These are phyloP conservation scores for Boletus insuetus DNA, from an alignment of 768 basidiomycete species.

Conservation along the genomic window DNA sequence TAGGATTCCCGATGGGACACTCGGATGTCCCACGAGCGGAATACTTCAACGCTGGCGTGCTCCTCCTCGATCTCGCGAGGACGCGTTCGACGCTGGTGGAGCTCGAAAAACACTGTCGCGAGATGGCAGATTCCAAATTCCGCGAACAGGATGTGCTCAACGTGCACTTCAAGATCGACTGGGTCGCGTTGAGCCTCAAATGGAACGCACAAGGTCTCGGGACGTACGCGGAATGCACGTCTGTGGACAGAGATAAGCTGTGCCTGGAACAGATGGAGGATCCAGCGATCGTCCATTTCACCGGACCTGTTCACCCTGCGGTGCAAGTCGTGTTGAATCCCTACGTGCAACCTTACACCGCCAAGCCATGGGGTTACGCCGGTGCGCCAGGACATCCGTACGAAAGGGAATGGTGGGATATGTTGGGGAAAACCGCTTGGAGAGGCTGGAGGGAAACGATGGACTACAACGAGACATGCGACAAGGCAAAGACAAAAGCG, in stretches of 20 bases:
- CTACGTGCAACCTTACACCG: constrained; percentile 49
- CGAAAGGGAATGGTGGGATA: constrained; percentile 45
- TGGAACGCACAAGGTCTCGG: constrained; percentile 62
- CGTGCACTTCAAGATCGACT: constrained; percentile 40
- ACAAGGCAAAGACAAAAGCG: constrained; percentile 8
- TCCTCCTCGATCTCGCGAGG: constrained; percentile 47
- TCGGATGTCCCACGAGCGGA: constrained; percentile 26
- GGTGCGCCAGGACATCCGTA: constrained; percentile 53
- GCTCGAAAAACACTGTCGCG: constrained; percentile 26
- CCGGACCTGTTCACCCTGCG: constrained; percentile 50
- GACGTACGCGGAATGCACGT: constrained; percentile 42
- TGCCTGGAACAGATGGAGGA: constrained; percentile 37
- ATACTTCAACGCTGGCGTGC: constrained; percentile 58
- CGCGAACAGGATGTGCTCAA: constrained; percentile 55
- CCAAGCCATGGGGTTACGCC: constrained; percentile 59
- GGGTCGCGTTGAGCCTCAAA: constrained; percentile 38
- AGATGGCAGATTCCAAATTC: constrained; percentile 32
- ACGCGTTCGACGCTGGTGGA: constrained; percentile 28
- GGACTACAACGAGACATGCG: constrained; percentile 19
- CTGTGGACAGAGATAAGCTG: constrained; percentile 35
- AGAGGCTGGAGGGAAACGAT: constrained; percentile 29
- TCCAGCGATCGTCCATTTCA: constrained; percentile 54
- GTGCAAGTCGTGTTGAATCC: constrained; percentile 47
- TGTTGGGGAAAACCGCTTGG: constrained; percentile 45
- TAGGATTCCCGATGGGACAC: constrained; percentile 51